Evolutionary conservation across 1,284 basidiomycete species (phyloP), one percentile per base, ranked within the genome.

Genomic region (Termitomyces sp.): DNA sequence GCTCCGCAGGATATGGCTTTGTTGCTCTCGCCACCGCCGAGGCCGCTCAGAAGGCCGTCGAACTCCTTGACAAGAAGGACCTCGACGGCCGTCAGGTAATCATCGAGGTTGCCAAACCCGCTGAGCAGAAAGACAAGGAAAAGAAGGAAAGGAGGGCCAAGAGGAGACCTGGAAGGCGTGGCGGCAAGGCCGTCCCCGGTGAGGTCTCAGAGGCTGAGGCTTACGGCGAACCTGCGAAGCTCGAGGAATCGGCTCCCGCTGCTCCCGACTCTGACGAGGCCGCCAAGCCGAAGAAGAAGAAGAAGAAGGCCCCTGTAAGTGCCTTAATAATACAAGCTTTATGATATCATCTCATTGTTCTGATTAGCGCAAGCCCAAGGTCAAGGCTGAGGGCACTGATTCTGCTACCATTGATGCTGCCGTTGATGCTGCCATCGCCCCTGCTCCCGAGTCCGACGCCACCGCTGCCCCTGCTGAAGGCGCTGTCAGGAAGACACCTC

Each of bases 1-100:
- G 88, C 68, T 88, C 90, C 57, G 86, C 91, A 64, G 93, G 93
- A 57, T 96, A 93, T 74, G 93, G 92, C 61, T 96, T 96, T 68
- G 91, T 94, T 68, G 83, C 88, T 59, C 81, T 93, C 72, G 76
- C 80, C 67, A 86, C 81, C 67, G 78, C 78, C 69, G 89, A 89
- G 69, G 88, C 91, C 66, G 91, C 88, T 57, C 78, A 93, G 74
- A 84, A 84, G 70, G 94, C 91, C 56, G 88, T 93, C 67, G 87
- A 93, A 59, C 73, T 79, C 66, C 86, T 96, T 66, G 80, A 95
- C 79, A 89, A 88, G 72, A 76, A 85, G 69, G 88, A 93, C 70
- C 85, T 96, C 69, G 88, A 91, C 59, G 91, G 87, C 58, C 91
- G 93, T 68, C 78, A 78, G 70, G 83, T 95, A 68, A 86, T 90